phyloP scores from a whole-genome alignment of 441 rosid genomes.

The Oxalis stricta region DNA sequence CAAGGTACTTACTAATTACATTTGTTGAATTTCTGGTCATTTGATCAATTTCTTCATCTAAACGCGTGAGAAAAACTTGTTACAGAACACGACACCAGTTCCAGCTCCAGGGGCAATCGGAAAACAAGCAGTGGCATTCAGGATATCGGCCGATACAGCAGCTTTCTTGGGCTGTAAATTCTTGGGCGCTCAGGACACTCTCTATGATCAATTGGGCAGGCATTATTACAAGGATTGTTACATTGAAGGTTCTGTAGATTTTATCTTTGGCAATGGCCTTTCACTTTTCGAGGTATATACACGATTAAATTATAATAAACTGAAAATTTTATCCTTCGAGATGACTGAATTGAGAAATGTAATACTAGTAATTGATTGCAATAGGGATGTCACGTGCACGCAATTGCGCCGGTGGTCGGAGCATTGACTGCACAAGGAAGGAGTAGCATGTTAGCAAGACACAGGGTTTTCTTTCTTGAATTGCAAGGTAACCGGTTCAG shows the following conservation, averaged over 20 bases:
- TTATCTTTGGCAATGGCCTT: conserved; percentile 89
- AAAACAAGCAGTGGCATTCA: conserved; percentile 84
- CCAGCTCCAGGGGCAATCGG: conserved; percentile 84
- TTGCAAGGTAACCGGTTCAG: conserved; percentile 96
- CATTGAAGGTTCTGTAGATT: conserved; percentile 90
- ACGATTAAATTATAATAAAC: too few relatives aligned
- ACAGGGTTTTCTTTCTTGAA: conserved; percentile 94
- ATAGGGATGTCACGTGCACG: conserved; percentile 85
- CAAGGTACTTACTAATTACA: conserved; percentile 27
- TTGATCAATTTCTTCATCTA: neutral
- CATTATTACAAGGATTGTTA: conserved; percentile 97
- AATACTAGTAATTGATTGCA: too few relatives aligned
- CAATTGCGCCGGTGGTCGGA: conserved; percentile 55
- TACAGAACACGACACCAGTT: conserved; percentile 78
- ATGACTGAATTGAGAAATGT: too few relatives aligned
- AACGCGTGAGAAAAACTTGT: neutral
- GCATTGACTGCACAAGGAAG: conserved; percentile 88
- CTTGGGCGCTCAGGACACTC: conserved; percentile 90
- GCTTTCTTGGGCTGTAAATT: conserved; percentile 67
- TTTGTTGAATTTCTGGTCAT: neutral
- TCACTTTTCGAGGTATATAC: conserved; percentile 92
- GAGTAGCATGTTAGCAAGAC: conserved; percentile 70
- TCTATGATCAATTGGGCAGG: conserved; percentile 83
- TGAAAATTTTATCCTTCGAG: too few relatives aligned
- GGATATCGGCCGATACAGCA: conserved; percentile 88